A percentile compares a stretch with the other conserved stretches of the same genome.
Conservation (phyloP, 2,329 filamentous ascomycete genomes). For the Colletotrichum chrysophilum region DNA sequence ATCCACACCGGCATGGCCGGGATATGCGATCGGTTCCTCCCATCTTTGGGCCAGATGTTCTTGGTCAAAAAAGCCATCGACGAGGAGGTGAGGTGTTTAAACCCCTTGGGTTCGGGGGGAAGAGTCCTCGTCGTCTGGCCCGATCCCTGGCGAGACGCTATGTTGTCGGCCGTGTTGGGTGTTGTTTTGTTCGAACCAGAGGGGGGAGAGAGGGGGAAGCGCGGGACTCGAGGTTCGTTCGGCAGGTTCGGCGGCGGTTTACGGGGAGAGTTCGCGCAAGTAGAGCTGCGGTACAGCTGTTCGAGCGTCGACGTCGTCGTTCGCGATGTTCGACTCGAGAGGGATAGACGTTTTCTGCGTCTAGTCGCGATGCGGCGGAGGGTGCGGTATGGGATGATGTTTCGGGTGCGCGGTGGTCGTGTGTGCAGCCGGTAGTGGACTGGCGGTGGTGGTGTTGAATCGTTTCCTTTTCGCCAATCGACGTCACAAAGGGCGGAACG, state of each 20-base stretch:
- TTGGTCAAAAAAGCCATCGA: slow-evolving; percentile 19
- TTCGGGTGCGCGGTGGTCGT: neutral
- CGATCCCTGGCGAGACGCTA: slow-evolving; percentile 10
- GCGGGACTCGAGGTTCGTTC: neutral
- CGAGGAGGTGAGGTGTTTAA: slow-evolving; percentile 2
- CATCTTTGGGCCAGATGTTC: slow-evolving; percentile 24
- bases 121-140: slow-evolving; percentile 16
- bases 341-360: neutral
- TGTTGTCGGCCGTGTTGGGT: neutral
- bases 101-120: slow-evolving; percentile 5
- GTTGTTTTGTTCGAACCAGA: neutral
- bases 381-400: neutral
- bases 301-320: neutral
- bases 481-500: slow-evolving; percentile 9
- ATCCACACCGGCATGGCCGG: slow-evolving; percentile 24
- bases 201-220: neutral
- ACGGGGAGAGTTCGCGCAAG: neutral
- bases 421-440: neutral
- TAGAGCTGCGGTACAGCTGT: neutral
- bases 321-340: neutral
- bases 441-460: neutral
- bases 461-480: slow-evolving; percentile 9
- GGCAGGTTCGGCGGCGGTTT: neutral
- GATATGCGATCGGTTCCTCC: slow-evolving; percentile 21
- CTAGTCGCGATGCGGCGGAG: neutral